Conservation (phyloP, 2,329 filamentous ascomycete species). For the Botrytis fabae region DNA sequence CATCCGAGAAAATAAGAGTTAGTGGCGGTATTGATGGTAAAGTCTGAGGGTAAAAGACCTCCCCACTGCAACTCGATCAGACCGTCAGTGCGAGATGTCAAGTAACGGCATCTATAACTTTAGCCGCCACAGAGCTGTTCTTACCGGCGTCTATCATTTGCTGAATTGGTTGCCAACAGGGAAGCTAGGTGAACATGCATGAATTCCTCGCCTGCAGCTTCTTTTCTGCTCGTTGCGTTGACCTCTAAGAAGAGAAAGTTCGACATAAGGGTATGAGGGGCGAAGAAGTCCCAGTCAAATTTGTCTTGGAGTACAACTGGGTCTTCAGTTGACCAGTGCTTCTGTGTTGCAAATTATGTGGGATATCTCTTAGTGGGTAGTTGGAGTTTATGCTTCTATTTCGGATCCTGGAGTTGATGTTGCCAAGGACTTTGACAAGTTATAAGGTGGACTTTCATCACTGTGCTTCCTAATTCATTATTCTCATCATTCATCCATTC, state of each 20-base stretch:
- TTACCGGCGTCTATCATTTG: not conserved
- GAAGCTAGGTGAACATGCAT: conserved; percentile 1
- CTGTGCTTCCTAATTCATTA: conserved; percentile 3
- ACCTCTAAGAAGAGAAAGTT: conserved; percentile 12
- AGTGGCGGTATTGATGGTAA: not conserved
- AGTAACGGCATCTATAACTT: not conserved
- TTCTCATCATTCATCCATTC: not conserved
- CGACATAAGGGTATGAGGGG: not conserved
- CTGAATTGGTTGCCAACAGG: not conserved
- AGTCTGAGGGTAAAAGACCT: not conserved
- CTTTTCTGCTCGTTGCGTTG: not conserved
- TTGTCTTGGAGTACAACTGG: not conserved
- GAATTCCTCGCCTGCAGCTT: not conserved
- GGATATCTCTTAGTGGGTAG: not conserved
- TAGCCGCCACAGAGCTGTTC: not conserved
- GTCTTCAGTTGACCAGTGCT: not conserved
- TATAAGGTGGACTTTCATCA: conserved; percentile 7
- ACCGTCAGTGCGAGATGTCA: conserved; percentile 10
- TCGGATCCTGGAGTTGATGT: not conserved
- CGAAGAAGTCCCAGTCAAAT: not conserved
- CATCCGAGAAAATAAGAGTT: not conserved
- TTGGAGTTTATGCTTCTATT: conserved; percentile 5
- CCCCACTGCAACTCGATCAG: not conserved
- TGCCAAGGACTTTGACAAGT: not conserved
- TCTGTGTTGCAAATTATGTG: conserved; percentile 10